Base-by-base conservation (phyloP, 768 basidiomycete genomes). In the Piloderma croceum region DNA sequence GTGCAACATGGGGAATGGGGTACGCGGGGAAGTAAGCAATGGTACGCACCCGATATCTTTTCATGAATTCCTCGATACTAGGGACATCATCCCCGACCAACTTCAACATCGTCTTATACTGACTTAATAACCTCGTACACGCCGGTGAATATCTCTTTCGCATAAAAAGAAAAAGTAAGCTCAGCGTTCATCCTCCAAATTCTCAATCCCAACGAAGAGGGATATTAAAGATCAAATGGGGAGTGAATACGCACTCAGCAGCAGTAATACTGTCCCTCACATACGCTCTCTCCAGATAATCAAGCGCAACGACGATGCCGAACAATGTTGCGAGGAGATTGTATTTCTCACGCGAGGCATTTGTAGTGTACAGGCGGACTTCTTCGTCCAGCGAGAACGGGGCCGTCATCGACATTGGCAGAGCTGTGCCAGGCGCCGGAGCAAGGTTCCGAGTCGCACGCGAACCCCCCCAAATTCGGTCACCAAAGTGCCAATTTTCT, bases 51-150 rank as follows among this genome's bases (percentile, higher is more conserved):
- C 80, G 68, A 66, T 92, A 97, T 38, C 83, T 77, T 38, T 70
- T 69, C 91, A 96, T 94, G 64, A 97, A 99, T 15, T 81, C 75
- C 50, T 97, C 93, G 29, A 97, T 75, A 21, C 77, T 83, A 0
- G 79, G 78, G 7, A 93, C 89, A 17, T 85, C 84, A 39, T 90
- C 80, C n/a, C 81, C 82, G 9, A 98, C 84, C n/a, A 97, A 74
- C 64, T 91, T 96, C 45, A 92, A 68, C 81, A 96, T 90, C 0
- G 90, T 93, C 76, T 96, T 96, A 71, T 96, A 98, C 63, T 96
- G 92, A 6, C 90, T 89, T 11, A 98, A 65, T n/a, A 99, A 67
- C 29, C 87, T 77, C 11, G 90, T 92, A 60, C 94, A 99, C 45
- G 91, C 92, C 41, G 91, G 93, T 47, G 91, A 91, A 61, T 98